Evolutionary conservation across 1,284 basidiomycete species (phyloP), one percentile per base, ranked within the genome.

Genomic region (Ganoderma multipileum): DNA sequence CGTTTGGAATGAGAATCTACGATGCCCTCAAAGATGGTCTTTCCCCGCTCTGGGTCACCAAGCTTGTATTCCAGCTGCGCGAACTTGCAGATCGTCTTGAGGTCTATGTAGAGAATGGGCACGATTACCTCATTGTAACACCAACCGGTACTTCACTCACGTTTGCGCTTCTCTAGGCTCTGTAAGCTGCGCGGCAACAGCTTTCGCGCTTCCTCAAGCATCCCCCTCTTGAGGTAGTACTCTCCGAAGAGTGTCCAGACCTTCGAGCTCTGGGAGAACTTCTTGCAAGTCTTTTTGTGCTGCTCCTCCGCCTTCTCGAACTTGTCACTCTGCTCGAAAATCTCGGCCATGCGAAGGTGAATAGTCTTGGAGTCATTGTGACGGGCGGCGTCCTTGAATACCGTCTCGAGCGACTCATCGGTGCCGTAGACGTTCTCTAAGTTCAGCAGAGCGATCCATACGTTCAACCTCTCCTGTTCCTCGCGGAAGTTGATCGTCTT

Each of bases 361-460:
- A 99, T 84, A 1, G 93, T 95, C 82, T 98, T 95, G 1, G 96
- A 93, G 76, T 99, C 97, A 77, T 98, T 98, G 60, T 93, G 88
- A 68, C 93, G 89, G 7, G 89, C 90, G 7, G 97, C 98, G 75
- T 99, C 95, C 78, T 92, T 95, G 86, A 99, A 98, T 0, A 90
- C 85, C 41, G 84, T 79, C 60, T 97, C 95, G 50, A 95, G 80
- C 1, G 87, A 88, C 74, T 95, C 90, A 44, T 94, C 91, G 14
- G 91, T 94, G 2, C 98, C 98, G 78, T 97, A 99, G 6, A 91
- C 85, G 77, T 98, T 97, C 83, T 99, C 98, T 76, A 99, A 80
- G 78, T 99, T 99, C 71, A 99, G 88, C 63, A 98, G 82, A 3
- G 97, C 97, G 78, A 98, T 95, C 98, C 98, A 99, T 30, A 99